Percentiles rank a stretch among this genome's conserved stretches.
Conservation (phyloP, 176 grass and related monocot genomes). For the Eleusine indica region DNA sequence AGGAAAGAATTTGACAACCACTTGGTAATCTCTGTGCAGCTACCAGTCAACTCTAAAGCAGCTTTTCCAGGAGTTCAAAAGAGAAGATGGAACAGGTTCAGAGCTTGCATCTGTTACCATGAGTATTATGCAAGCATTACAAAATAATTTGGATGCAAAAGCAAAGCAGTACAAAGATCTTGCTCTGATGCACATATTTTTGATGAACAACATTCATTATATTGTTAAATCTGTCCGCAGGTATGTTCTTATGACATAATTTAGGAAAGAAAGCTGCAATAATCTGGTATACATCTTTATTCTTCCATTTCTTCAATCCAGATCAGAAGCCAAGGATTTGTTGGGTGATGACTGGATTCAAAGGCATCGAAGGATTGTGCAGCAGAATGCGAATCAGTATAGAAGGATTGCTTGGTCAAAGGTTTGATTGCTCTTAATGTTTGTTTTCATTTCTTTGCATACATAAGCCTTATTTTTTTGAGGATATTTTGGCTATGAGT, state of each 20-base stretch:
- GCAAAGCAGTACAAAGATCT: conserved; percentile 97
- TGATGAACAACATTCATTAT: conserved; percentile 99
- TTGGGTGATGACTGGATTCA: conserved; percentile 98
- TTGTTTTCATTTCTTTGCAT: conserved; percentile 28
- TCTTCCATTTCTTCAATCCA: conserved; percentile 37
- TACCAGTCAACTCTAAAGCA: conserved; percentile 95
- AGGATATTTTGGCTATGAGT: conserved; percentile 6
- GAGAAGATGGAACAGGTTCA: conserved; percentile 76
- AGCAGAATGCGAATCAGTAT: conserved; percentile 95
- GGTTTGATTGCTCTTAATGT: conserved; percentile 44
- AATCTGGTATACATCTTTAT: neutral
- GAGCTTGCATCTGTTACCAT: conserved; percentile 86
- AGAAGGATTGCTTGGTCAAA: conserved; percentile 95
- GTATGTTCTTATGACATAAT: conserved; percentile 47
- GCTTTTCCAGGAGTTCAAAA: conserved; percentile 89
- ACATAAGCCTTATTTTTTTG: neutral
- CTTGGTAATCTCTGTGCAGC: conserved; percentile 49
- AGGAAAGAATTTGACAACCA: conserved; percentile 32
- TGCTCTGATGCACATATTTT: conserved; percentile 80
- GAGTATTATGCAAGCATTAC: conserved; percentile 93
- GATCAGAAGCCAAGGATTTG: conserved; percentile 92
- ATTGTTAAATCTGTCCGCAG: conserved; percentile 89
- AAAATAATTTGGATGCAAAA: conserved; percentile 90
- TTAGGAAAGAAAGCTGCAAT: conserved; percentile 13
- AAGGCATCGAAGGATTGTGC: conserved; percentile 89